Evolutionary conservation across 1,139 yeast species (phyloP), one percentile per base, ranked within the genome.

Genomic region (Taphrina wiesneri): DNA sequence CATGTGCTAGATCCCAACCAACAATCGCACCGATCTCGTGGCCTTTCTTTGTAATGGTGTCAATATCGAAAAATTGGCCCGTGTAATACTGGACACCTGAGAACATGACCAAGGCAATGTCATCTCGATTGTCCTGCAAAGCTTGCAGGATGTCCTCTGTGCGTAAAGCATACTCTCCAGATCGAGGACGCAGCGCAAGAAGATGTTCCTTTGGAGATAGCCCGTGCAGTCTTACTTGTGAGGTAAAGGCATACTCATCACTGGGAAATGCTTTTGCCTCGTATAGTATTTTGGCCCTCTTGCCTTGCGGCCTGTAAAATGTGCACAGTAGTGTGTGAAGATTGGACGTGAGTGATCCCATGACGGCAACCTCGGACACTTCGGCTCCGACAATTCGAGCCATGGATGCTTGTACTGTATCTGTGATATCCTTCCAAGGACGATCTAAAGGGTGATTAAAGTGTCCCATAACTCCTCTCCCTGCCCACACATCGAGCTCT

Each of bases 1-100:
- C 97, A 75, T 92, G 98, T 0, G 98, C 98, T 72, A 92, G 80
- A 75, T 92, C 98, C 97, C 97, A 92, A 0, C 97, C 97, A 7
- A 90, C 93, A 1, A 82, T 74, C 45, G 88, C 82, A 0, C 85
- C 86, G 71, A 71, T 77, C 30, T 70, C 75, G 67, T 86, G 85
- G 4, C 86, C 90, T 59, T 79, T 79, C 19, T 74, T 73, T 1
- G 97, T 91, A 71, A 92, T 90, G 17, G 75, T 75, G 62, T 79
- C 80, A 49, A 92, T 88, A 60, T 90, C 89, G 74, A 92, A 91
- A 41, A 80, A 79, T 75, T 92, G 98, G 2, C 98, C 98, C 0
- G 97, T 86, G 75, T 91, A 92, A 77, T 87, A 92, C 74, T 92
- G 98, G 67, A 92, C 85, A 0, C 97, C 98, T 0, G 97, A 88